Evolutionary conservation across 768 basidiomycete species (phyloP), one percentile per base, ranked within the genome.

Genomic region (Hydnum rufescens): DNA sequence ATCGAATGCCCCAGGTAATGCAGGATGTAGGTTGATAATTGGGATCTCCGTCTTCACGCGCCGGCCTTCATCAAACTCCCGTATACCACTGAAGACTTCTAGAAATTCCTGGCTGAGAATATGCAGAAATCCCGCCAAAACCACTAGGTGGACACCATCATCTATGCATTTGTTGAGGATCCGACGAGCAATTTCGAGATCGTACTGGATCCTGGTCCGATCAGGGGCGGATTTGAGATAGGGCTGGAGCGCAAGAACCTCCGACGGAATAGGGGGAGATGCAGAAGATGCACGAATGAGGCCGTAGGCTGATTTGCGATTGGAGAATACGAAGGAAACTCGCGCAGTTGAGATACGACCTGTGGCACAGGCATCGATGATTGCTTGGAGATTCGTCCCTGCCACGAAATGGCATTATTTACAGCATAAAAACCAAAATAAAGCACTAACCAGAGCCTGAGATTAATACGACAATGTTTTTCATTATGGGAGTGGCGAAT

Each of bases 41-140:
- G 87, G 80, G 2, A 93, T 74, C 1, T 69, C 64, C 49, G 59
- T 59, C 3, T 26, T 26, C 6, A 30, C 23, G 43, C 32, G 6
- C 13, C 26, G 26, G 26, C 26, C 49, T 1, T 23, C 13, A 8
- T 55, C 34, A 28, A 23, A 36, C 22, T 4, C 18, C 6, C 31
- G 19, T 5, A 26, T 2, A 4, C 74, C 74, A 47, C 71, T 68
- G 49, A 86, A 63, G 30, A 77, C 70, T 19, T 85, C 75, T 54
- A 97, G 65, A 64, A 96, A 96, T 0, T 67, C 68, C 51, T 85
- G 80, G 53, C 80, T 78, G 54, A 96, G 72, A 60, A 97, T 86
- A 61, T 97, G 92, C 93, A 99, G 96, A 87, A 89, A 99, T 0
- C 95, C 95, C 0, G 93, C 95, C n/a, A 97, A 72, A 4, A 97